Evolutionary conservation across 164 flowering plant species (phyloP).

Genomic region (Umbilicus rupestris): DNA sequence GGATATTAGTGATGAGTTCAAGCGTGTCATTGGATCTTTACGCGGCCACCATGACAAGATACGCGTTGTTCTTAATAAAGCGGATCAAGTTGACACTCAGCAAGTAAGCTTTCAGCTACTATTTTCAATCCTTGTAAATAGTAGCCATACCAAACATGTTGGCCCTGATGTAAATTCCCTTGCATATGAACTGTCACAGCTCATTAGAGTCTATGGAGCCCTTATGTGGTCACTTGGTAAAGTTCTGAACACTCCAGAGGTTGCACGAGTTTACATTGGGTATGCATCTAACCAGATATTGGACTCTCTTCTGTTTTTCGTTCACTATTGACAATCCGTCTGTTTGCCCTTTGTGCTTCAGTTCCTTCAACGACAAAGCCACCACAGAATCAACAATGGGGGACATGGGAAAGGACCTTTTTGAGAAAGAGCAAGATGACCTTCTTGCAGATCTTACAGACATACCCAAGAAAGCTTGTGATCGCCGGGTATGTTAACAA

Average conservation of each 20-base stretch:
- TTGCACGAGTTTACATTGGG: conserved; percentile 91
- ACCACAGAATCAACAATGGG: conserved; percentile 52
- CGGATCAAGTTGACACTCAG: conserved; percentile 96
- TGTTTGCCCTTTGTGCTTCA: conserved; percentile 14
- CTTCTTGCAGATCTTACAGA: conserved; percentile 79
- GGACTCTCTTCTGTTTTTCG: neutral
- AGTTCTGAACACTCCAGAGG: conserved; percentile 92
- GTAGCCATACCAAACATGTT: neutral
- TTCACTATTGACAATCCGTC: neutral
- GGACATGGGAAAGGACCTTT: conserved; percentile 64
- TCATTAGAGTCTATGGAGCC: conserved; percentile 89
- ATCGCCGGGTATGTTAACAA: conserved; percentile 61
- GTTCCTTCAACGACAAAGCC: conserved; percentile 96
- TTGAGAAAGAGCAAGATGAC: conserved; percentile 90
- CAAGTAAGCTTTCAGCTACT: conserved; percentile 41
- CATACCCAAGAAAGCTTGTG: conserved; percentile 97
- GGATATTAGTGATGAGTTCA: conserved; percentile 92
- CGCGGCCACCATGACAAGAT: conserved; percentile 97
- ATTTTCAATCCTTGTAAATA: neutral
- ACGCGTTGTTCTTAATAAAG: conserved; percentile 88
- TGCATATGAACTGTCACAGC: conserved; percentile 11
- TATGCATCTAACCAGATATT: conserved; percentile 21
- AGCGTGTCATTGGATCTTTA: conserved; percentile 80
- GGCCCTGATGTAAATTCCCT: neutral
- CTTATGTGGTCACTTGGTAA: conserved; percentile 99